Base-by-base conservation (phyloP, 2,329 filamentous ascomycete species). In the Stemphylium lycopersici region DNA sequence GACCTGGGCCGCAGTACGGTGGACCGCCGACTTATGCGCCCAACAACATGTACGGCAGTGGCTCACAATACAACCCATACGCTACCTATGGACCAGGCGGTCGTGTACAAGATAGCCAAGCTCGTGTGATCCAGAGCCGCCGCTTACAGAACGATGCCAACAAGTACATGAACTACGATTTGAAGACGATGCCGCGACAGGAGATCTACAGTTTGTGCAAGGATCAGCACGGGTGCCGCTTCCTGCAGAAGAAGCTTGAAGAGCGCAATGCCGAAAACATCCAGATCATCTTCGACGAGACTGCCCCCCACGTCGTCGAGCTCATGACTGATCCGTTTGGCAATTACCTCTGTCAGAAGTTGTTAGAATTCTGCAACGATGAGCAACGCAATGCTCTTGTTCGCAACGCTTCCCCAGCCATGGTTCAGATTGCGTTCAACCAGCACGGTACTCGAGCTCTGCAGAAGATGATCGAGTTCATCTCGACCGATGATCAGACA, bases 391-490 rank as follows among this genome's bases (percentile, higher is more conserved):
- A 93, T 48, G 86, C 88, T 38, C 85, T 99, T 59, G 96, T 99
- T 67, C 87, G 93, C 76, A 96, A 96, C 67, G 92, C 95, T 36
- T 87, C 91, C 15, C 84, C 87, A 48, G 88, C 93, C 60, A 90
- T 99, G 82, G 91, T 96, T 20, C 88, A 88, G 67, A 97, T 99
- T 70, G 95, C 95, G 22, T 81, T 98, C 56, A 98, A 99, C 78
- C 93, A 97, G 79, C 95, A 99, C 74, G 95, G 95, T 65, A 99
- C 95, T 55, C 88, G 95, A 48, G 95, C 95, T 59, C 80, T 99
- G 55, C 95, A 99, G 80, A 99, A 98, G 84, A 99, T 99, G 95
- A 99, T 99, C 63, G 95, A 99, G 78, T 96, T 91, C 74, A 90
- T 99, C 69, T 90, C 88, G 47, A 96, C 91, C 22, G 83, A 87